Base-by-base conservation (phyloP, 345 rosid species). In the Erucastrum elatum region DNA sequence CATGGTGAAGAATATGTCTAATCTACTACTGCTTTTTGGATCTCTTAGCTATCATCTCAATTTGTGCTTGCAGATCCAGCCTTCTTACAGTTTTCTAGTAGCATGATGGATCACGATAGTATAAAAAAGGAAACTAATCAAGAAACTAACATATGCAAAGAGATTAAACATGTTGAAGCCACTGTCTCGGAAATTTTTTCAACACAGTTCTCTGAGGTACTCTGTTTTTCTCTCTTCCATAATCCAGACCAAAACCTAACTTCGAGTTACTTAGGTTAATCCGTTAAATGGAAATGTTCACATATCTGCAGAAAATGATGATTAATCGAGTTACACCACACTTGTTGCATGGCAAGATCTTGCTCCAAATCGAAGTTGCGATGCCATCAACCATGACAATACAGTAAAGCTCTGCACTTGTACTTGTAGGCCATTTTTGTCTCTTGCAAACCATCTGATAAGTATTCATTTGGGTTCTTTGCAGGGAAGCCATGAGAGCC, bases 241-340 rank as follows among this genome's bases (percentile, higher is more conserved):
- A 16, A 60, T 74, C 21, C 61, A 31, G 62, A 44, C 17, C 65
- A 44, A 29, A 27, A 27, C 27, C 39, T 66, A 53, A 8, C 30
- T 44, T 44, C 59, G 16, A 13, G 30, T n/a, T 21, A 71, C 68
- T 66, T n/a, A 56, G 55, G 63, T 60, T 13, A 1, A 27, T 60
- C 13, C 34, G 16, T 72, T 46, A 46, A 33, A 65, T 31, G 33
- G 15, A 41, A 44, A 26, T 76, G 66, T 65, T 76, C 30, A 51
- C 66, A 33, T 66, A 67, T 34, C 37, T 77, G 78, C 90, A 90
- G 97, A 86, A 88, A 83, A 82, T 88, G 86, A 81, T 37, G 65
- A 87, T 91, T 21, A 91, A 86, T 80, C 90, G 89, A 37, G 56
- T 89, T 46, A 91, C 90, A 34, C 84, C 74, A 0, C 98, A 94